Percentiles rank a stretch among this genome's conserved stretches.
Conservation (phyloP, 306 rosid genomes). For the Datisca glomerata region DNA sequence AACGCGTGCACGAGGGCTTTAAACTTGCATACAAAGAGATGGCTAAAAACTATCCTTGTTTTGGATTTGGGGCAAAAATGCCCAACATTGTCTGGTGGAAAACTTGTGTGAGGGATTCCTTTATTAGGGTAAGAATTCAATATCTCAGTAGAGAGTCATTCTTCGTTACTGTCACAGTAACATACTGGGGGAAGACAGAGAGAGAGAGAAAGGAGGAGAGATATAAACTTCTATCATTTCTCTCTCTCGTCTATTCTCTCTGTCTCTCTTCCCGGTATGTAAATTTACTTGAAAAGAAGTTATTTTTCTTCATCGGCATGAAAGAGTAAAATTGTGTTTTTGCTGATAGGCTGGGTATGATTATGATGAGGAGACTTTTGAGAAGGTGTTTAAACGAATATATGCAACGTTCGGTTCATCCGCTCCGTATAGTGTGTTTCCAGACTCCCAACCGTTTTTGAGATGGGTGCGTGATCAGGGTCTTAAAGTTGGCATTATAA, state of each 20-base stretch:
- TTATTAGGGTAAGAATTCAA: constrained; percentile 52
- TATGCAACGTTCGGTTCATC: constrained; percentile 87
- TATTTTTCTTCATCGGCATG: background rate
- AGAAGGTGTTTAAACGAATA: constrained; percentile 83
- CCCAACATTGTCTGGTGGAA: constrained; percentile 92
- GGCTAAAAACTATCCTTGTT: constrained; percentile 84
- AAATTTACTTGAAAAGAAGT: too few relatives aligned
- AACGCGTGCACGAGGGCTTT: constrained; percentile 80
- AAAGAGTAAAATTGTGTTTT: constrained; percentile 17
- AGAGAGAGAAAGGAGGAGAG: too few relatives aligned
- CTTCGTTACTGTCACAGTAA: too few relatives aligned
- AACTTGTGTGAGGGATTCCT: constrained; percentile 84
- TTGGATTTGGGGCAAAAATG: constrained; percentile 74
- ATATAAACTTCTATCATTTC: too few relatives aligned
- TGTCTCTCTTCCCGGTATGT: too few relatives aligned
- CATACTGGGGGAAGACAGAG: too few relatives aligned
- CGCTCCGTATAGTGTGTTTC: constrained; percentile 74
- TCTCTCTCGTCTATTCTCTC: too few relatives aligned
- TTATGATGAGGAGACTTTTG: constrained; percentile 93
- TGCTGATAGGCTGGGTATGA: constrained; percentile 81
- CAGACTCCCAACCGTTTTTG: constrained; percentile 82
- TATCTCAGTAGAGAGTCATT: background rate
- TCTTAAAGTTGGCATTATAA: constrained; percentile 70
- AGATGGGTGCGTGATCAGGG: constrained; percentile 78
- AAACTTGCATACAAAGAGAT: constrained; percentile 77